phyloP scores from a whole-genome alignment of 1,284 basidiomycete genomes.

The Anthracocystis walkeri region DNA sequence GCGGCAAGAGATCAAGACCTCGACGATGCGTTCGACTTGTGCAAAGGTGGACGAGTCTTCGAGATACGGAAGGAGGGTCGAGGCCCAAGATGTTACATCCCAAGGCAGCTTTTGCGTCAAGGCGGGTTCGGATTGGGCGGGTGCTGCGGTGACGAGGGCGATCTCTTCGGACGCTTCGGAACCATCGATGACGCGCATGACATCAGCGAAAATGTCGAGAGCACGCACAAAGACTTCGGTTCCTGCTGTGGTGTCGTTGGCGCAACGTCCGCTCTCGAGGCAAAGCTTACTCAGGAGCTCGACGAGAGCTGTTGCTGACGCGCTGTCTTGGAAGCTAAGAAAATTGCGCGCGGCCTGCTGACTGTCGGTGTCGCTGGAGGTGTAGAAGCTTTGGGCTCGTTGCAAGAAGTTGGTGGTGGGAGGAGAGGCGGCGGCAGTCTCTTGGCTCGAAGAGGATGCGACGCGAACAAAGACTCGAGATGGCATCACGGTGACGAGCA shows the following conservation, averaged over 20 bases:
- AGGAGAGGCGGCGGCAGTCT: background rate
- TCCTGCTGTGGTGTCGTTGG: background rate
- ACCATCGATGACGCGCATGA: constrained; percentile 45
- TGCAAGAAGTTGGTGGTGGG: constrained; percentile 29
- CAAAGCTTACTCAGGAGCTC: constrained; percentile 28
- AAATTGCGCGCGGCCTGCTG: constrained; percentile 48
- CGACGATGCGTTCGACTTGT: constrained; percentile 49
- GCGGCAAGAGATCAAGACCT: constrained; percentile 49
- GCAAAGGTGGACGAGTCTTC: constrained; percentile 39
- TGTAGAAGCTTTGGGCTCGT: constrained; percentile 38
- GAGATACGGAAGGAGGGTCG: constrained; percentile 29
- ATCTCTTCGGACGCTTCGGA: constrained; percentile 34
- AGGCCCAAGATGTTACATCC: constrained; percentile 32
- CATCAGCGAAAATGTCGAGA: constrained; percentile 48
- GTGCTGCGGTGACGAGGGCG: constrained; percentile 18
- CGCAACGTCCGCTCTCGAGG: constrained; percentile 18
- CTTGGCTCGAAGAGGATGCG: background rate
- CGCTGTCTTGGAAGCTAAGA: constrained; percentile 39
- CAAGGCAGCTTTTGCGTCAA: constrained; percentile 31
- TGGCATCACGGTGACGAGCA: constrained; percentile 53
- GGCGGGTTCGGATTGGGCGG: background rate
- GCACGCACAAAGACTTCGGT: constrained; percentile 39
- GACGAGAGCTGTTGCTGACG: constrained; percentile 31
- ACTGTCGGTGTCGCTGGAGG: constrained; percentile 48
- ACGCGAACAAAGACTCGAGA: constrained; percentile 55